phyloP scores from a whole-genome alignment of 2,329 filamentous ascomycete genomes.

The Fusarium nisikadoi region DNA sequence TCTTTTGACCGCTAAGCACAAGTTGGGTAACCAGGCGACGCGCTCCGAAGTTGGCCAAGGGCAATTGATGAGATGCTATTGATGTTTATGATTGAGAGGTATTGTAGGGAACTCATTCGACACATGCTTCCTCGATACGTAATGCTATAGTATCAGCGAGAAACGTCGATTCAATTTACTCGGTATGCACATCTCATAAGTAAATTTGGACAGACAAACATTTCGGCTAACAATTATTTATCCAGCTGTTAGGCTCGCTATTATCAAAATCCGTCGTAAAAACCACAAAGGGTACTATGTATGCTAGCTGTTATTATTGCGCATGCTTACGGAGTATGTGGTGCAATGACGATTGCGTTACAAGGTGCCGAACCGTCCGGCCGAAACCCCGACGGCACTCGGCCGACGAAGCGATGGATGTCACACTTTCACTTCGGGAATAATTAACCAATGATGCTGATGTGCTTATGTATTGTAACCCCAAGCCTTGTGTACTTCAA shows the following conservation, averaged over 20 bases:
- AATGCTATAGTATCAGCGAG: rapidly evolving
- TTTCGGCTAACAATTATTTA: too few species aligned
- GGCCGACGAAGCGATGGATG: neutral
- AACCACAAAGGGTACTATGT: too few species aligned
- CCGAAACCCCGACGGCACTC: neutral
- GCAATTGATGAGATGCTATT: neutral
- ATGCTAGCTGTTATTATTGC: neutral
- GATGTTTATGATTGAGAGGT: too few species aligned
- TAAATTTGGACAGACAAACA: too few species aligned
- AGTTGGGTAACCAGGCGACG: rapidly evolving
- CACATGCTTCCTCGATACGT: rapidly evolving
- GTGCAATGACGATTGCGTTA: neutral
- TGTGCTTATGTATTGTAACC: neutral
- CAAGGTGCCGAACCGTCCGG: neutral
- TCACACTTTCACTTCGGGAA: neutral
- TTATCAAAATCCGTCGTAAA: too few species aligned
- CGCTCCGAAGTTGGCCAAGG: too few species aligned
- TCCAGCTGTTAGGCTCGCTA: too few species aligned
- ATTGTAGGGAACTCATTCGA: rapidly evolving
- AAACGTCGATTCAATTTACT: too few species aligned
- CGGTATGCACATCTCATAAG: too few species aligned
- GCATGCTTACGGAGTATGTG: neutral
- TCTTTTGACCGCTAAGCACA: rapidly evolving
- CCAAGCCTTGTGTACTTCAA: neutral
- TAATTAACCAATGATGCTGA: neutral